Base-by-base conservation (phyloP, 2,329 filamentous ascomycete genomes). In the Xylaria sp. region DNA sequence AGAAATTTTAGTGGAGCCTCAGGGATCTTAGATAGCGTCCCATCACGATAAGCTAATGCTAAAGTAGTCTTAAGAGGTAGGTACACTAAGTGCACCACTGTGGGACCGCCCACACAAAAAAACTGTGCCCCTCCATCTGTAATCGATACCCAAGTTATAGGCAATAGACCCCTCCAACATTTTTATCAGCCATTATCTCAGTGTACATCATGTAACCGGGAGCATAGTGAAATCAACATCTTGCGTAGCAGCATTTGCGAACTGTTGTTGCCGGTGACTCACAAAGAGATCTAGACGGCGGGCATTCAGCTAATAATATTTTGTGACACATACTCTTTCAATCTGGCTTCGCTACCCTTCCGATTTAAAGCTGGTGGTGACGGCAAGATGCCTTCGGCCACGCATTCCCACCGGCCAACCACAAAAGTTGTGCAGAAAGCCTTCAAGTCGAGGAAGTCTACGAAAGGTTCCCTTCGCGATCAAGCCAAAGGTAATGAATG, bases 361-460 rank as follows among this genome's bases (percentile, higher is more conserved):
- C 87, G 94, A 82, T 97, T 97, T 84, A 97, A 97, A 86, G 92
- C 91, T 81, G 91, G 92, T 79, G 85, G 89, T 81, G 85, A 86
- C 81, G 86, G 86, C 64, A 92, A 88, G 76, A 96, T 96, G 93
- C 90, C 92, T 78, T 88, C 89, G 82, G 85, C 87, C 78, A 83
- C 84, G 74, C 94, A 98, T 82, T 94, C 95, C 79, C 96, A 99
- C 82, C 89, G 95, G 80, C 93, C 93, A 78, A 98, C 94, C 67
- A 97, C 94, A 63, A 99, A 98, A 86, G 85, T 89, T 77, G 84
- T 88, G 73, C 90, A 97, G 83, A 99, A 99, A 85, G 81, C 91
- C 31, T 99, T 94, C 87, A 99, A 99, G 83, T 94, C 93, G 67
- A 91, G 91, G 80, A 94, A 97, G 84, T 89, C 94, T 50, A 94